Base-by-base conservation (phyloP, 164 flowering plant species). In the Dillenia suffruticosa region DNA sequence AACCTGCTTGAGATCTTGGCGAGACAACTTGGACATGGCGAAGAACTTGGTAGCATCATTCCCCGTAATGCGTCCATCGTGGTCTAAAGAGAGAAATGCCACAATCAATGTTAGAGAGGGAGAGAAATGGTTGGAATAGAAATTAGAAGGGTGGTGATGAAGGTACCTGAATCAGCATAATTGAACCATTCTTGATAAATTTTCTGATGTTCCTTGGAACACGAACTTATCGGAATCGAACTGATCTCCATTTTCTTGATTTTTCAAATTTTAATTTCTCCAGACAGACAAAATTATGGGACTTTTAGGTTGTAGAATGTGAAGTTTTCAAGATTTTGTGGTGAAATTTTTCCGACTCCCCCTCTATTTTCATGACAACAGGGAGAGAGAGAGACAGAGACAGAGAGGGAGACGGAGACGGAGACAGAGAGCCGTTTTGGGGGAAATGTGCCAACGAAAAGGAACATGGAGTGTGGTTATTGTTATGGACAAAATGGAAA, bases 1-100 rank as follows among this genome's bases (percentile, higher is more conserved):
- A 71, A 90, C 98, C 97, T 86, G 96, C 72, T 91, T 92, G 59
- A 94, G 94, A 61, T 89, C 96, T 2, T 77, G 77, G 8, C 97
- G 87, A 15, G 97, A 69, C 63, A 94, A 71, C 16, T 83, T 88
- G 2, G 99, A 85, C 86, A 92, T 70, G 22, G 80, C 65, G 61
- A 94, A 94, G 81, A 94, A 91, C 80, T 91, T 89, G 26, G 58
- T 85, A 0, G 99, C 96, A 50, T 94, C 99, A 44, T 54, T 74
- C 0, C 96, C 99, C 1, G 90, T 87, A 46, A 94, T 70, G 11
- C 97, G 84, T 1, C 96, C 97, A 78, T 94, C 99, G 13, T 82
- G 79, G 64, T 95, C 99, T 91, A 70, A n/a, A 70, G 0, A 46
- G 22, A 17, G 54, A 58, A 22, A 54, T 7, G 19, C 19, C 24